These are phyloP conservation scores for Talaromyces verruculosus DNA, from an alignment of 2,329 filamentous ascomycete genomes.

Conservation along the genomic window DNA sequence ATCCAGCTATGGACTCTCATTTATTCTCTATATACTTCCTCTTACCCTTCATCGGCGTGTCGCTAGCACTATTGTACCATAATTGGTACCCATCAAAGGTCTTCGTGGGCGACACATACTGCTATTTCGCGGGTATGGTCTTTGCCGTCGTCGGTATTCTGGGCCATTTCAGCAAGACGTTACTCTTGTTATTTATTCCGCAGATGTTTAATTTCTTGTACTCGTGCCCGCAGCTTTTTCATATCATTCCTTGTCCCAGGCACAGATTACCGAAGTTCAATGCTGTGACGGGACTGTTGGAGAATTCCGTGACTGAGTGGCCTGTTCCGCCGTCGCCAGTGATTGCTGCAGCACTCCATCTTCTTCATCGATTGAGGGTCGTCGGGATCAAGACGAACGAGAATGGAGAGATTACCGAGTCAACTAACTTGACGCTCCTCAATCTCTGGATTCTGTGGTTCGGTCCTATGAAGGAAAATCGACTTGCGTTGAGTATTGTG, in stretches of 20 bases:
- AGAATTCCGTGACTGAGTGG: slow-evolving; percentile 82
- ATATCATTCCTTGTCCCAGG: slow-evolving; percentile 84
- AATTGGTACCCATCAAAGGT: slow-evolving; percentile 96
- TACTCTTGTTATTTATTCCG: slow-evolving; percentile 84
- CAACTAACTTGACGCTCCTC: slow-evolving; percentile 85
- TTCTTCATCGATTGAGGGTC: slow-evolving; percentile 68
- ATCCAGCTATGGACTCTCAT: slow-evolving; percentile 93
- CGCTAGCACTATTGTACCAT: slow-evolving; percentile 78
- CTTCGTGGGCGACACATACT: slow-evolving; percentile 98
- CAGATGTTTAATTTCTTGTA: slow-evolving; percentile 98
- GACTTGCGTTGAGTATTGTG: slow-evolving; percentile 75
- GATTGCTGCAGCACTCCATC: slow-evolving; percentile 63
- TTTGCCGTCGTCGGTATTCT: slow-evolving; percentile 96
- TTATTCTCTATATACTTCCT: slow-evolving; percentile 94
- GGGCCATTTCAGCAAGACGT: slow-evolving; percentile 96
- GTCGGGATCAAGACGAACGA: slow-evolving; percentile 67
- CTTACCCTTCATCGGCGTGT: slow-evolving; percentile 91
- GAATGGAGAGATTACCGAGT: slow-evolving; percentile 71
- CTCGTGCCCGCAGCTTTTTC: slow-evolving; percentile 87
- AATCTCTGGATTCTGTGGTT: slow-evolving; percentile 97
- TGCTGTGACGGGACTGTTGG: slow-evolving; percentile 75
- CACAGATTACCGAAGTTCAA: slow-evolving; percentile 91
- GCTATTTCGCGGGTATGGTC: slow-evolving; percentile 99
- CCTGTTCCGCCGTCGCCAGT: slow-evolving; percentile 65
- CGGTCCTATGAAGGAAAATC: slow-evolving; percentile 84